Evolutionary conservation across 179 eudicot genomes (phyloP).

Genomic region (Monotropa hypopitys): DNA sequence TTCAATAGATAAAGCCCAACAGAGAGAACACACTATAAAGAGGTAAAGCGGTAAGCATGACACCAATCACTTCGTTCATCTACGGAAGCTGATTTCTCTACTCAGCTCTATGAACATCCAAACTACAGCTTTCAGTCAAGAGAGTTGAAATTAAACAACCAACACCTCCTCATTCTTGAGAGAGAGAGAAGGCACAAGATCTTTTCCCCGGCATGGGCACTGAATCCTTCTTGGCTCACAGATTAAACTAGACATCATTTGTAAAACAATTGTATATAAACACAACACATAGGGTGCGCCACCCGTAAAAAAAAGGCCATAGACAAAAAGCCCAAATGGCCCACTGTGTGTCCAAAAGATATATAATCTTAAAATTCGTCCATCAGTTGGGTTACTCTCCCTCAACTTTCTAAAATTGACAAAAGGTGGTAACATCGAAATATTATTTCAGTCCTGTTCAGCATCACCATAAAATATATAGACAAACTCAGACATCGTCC

Average conservation of each 20-base stretch:
- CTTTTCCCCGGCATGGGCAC: background rate
- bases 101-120: background rate
- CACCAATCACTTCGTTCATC: background rate
- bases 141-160: background rate
- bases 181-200: background rate
- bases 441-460: background rate
- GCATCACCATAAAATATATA: background rate
- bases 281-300: no score
- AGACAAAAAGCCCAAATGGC: no score
- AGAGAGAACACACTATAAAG: background rate
- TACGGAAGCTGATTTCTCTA: background rate
- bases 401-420: background rate
- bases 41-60: background rate
- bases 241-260: background rate
- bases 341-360: background rate
- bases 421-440: background rate
- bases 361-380: background rate
- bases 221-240: background rate
- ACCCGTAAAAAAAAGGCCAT: no score
- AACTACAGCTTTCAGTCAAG: background rate
- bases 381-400: background rate
- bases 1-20: background rate
- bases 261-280: background rate
- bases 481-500: background rate
- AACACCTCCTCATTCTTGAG: background rate